Base-by-base conservation (phyloP, 805 yeast species). In the Metschnikowia aberdeeniae region DNA sequence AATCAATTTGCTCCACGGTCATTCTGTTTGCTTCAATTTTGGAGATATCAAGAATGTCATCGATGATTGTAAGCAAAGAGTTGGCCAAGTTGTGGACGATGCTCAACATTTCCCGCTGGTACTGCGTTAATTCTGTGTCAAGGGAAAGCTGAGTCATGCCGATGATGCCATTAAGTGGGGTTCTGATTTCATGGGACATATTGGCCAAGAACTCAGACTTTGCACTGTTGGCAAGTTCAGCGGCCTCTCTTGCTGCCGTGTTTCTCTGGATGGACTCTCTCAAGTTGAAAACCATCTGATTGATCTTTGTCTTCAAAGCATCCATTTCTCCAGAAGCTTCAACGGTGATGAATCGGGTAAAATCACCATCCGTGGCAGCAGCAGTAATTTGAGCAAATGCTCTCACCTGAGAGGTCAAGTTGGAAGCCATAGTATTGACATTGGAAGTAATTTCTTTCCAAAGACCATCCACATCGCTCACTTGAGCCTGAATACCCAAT, bases 301-400 rank as follows among this genome's bases (percentile, higher is more conserved):
- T 78, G 56, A 78, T 78, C 58, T 78, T 78, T 0, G 82, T 78
- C 57, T 78, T 78, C 58, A 78, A 70, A 2, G 82, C 82, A 60
- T 78, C 84, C 96, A 88, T 88, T 70, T 88, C 96, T 65, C 96
- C 96, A 33, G 83, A 75, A 0, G 96, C 96, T 60, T 88, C 96
- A 48, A 88, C 96, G 0, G 96, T 88, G 52, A 88, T 89, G 58
- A 88, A 85, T 52, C 92, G 76, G 0, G 96, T 88, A 65, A 88
- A 88, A 62, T 88, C 96, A 61, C 96, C 95, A 66, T 88, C 95
- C 2, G 96, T 87, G 11, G 95, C 96, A 26, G 96, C 93, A 22
- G 93, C 95, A 0, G 96, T 88, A 57, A 88, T 88, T 62, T 88
- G 95, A 32, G 95, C 95, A 70, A 88, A 88, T 0, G 95, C 96